Evolutionary conservation across 2,329 filamentous ascomycete species (phyloP).

Genomic region (Aureobasidium uvarum): DNA sequence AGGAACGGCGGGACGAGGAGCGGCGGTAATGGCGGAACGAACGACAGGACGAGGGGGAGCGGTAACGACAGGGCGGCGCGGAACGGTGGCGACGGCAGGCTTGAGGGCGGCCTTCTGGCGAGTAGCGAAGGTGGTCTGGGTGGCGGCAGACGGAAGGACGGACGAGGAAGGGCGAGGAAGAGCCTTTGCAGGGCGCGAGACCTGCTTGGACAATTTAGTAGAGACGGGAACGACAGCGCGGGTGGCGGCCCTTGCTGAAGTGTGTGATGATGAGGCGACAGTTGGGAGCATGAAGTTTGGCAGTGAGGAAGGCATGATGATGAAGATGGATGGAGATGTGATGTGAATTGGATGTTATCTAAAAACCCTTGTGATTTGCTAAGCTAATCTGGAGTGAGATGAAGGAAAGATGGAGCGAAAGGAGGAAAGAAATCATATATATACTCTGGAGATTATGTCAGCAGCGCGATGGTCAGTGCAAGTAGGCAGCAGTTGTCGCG

Average conservation of each 20-base stretch:
- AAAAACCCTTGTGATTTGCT: background rate
- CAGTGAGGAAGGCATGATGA: background rate
- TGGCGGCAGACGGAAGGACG: background rate
- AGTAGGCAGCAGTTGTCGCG: background rate
- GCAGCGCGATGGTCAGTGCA: background rate
- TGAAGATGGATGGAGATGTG: background rate
- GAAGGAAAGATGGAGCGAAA: background rate
- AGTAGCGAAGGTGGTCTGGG: background rate
- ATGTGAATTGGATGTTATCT: background rate
- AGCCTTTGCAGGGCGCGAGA: background rate
- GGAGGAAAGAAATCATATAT: background rate
- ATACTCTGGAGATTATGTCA: background rate
- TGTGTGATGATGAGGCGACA: background rate
- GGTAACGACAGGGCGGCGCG: background rate
- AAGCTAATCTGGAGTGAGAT: constrained; percentile 2
- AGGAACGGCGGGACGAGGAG: background rate
- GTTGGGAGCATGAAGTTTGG: background rate
- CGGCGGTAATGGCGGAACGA: background rate
- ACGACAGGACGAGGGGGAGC: background rate
- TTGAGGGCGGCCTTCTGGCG: constrained; percentile 2
- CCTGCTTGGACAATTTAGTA: background rate
- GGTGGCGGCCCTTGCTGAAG: constrained; percentile 4
- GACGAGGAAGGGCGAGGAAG: background rate
- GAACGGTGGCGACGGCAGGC: background rate
- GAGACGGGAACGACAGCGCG: background rate